A percentile compares a stretch with the other conserved stretches of the same genome.
Evolutionary conservation across 129 eudicot species (phyloP).

Genomic region (Escallonia rubra): DNA sequence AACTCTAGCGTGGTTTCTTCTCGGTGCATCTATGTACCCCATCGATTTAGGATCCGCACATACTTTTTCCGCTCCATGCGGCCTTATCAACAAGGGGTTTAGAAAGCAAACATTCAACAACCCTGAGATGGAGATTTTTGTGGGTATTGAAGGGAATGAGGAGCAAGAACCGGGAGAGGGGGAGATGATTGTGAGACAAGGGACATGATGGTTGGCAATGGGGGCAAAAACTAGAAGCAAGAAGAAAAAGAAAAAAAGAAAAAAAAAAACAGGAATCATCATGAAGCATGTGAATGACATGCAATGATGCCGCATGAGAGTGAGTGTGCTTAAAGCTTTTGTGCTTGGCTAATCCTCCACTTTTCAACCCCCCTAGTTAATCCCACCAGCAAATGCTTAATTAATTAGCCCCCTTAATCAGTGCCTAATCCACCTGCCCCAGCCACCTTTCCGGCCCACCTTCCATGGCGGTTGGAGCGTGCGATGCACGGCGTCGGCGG

Average conservation of each 20-base stretch:
- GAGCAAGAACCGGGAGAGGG: neutral
- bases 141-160: too few species aligned
- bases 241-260: neutral
- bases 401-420: too few species aligned
- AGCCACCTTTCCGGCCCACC: neutral
- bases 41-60: neutral
- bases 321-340: neutral
- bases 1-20: neutral
- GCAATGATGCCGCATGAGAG: slow-evolving; percentile 12
- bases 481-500: neutral
- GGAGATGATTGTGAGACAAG: slow-evolving; percentile 2
- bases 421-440: too few species aligned
- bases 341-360: neutral
- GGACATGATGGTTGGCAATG: slow-evolving; percentile 8
- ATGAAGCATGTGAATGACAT: slow-evolving; percentile 14
- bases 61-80: neutral
- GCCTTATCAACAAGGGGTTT: neutral
- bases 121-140: too few species aligned
- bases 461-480: neutral
- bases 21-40: neutral
- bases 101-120: neutral
- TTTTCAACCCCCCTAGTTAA: neutral
- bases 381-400: too few species aligned
- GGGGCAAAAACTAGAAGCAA: neutral
- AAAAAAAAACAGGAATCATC: neutral